A percentile compares a stretch with the other conserved stretches of the same genome.
phyloP scores from a whole-genome alignment of 495 filamentous ascomycete genomes.

The Glonium stellatum region DNA sequence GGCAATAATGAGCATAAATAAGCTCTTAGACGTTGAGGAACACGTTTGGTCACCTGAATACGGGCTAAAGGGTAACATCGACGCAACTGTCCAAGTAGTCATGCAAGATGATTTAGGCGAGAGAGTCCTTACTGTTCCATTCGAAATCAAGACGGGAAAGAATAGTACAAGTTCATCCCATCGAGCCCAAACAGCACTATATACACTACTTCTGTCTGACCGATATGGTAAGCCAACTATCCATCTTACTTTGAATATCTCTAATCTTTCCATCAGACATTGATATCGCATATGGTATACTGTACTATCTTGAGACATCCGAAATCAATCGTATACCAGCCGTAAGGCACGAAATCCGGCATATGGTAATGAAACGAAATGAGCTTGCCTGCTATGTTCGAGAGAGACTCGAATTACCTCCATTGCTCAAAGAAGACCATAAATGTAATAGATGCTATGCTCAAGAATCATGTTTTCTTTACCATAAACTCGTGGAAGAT shows the following conservation, averaged over 20 bases:
- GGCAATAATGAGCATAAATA: slow-evolving; percentile 77
- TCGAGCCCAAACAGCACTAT: slow-evolving; percentile 87
- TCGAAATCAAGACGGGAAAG: slow-evolving; percentile 92
- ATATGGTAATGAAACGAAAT: slow-evolving; percentile 97
- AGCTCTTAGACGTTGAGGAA: slow-evolving; percentile 92
- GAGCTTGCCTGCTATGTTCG: slow-evolving; percentile 74
- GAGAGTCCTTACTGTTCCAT: slow-evolving; percentile 74
- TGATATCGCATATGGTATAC: slow-evolving; percentile 75
- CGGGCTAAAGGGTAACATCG: slow-evolving; percentile 93
- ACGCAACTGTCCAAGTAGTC: slow-evolving; percentile 91
- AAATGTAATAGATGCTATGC: slow-evolving; percentile 81
- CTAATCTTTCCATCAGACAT: slow-evolving; percentile 50
- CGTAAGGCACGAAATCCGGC: slow-evolving; percentile 75
- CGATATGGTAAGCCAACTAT: slow-evolving; percentile 60
- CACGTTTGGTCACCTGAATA: slow-evolving; percentile 97
- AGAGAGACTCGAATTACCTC: slow-evolving; percentile 71
- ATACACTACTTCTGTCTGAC: slow-evolving; percentile 87
- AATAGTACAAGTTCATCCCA: slow-evolving; percentile 67
- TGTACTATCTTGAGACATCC: slow-evolving; percentile 90
- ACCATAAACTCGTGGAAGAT: slow-evolving; percentile 83
- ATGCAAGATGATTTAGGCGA: slow-evolving; percentile 58
- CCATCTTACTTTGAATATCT: background rate
- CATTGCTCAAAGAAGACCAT: slow-evolving; percentile 72
- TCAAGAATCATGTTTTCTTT: slow-evolving; percentile 81
- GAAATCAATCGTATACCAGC: slow-evolving; percentile 78